Evolutionary conservation across 2,329 filamentous ascomycete genomes (phyloP), one percentile per base, ranked within the genome.

Genomic region (Dactylellina leptospora): DNA sequence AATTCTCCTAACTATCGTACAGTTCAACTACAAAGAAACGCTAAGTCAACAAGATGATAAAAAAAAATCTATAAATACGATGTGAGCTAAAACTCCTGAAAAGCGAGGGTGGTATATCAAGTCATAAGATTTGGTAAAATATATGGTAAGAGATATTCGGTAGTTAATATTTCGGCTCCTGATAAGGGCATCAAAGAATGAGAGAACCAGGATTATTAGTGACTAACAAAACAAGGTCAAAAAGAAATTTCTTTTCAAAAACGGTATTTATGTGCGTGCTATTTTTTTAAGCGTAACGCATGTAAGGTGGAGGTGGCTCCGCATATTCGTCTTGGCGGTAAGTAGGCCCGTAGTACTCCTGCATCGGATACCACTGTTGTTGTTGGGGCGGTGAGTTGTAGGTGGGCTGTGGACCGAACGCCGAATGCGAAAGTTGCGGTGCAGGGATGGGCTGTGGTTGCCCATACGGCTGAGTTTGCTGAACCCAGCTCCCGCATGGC

Each of bases 301-400:
- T 72, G 27, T 72, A 72, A n/a, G 68, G 68, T 11, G 68, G 68
- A 13, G 68, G 68, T 13, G 68, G 68, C 16, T 71, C 66, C 28
- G 22, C n/a, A 55, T 48, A 47, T 42, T 54, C 48, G 4, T 58
- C 40, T 20, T 58, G 44, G 3, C 27, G 28, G 25, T 64, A 64
- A 1, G 36, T 48, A 20, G 59, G 68, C 1, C 66, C 66, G 13
- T 63, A 71, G 22, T 58, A 71, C 20, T 63, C 66, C n/a, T 71
- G 66, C 59, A 59, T 64, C 10, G 68, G 68, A 27, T 72, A 72
- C 42, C 16, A 33, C n/a, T 60, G 64, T 16, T 71, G 58, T 16
- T 40, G 40, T 10, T 51, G 51, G 13, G 28, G 63, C n/a, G 36
- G 42, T 9, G 66, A 38, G 8, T 18, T 10, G 23, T 63, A 48